A percentile compares a stretch with the other conserved stretches of the same genome.
Conservation (phyloP, 768 basidiomycete species). For the Pleurotus sapidus region DNA sequence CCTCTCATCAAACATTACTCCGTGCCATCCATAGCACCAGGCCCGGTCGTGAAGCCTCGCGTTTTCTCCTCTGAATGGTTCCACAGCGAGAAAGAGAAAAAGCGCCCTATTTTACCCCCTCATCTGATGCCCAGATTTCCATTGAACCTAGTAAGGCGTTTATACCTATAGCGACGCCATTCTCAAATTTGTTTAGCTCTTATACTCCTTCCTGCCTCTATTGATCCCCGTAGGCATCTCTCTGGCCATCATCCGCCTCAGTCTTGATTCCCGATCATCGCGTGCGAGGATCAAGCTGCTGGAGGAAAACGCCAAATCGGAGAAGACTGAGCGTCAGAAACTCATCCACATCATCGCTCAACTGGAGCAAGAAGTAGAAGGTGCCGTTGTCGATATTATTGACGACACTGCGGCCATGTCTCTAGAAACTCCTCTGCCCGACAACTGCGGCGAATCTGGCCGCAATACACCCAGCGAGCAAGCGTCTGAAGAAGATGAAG, state of each 20-base stretch:
- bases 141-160: constrained; percentile 59
- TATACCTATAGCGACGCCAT: neutral
- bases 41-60: constrained; percentile 31
- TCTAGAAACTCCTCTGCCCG: constrained; percentile 9
- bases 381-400: constrained; percentile 55
- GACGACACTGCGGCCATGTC: constrained; percentile 35
- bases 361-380: constrained; percentile 60
- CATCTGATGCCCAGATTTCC: constrained; percentile 58
- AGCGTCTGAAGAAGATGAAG: neutral
- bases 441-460: neutral
- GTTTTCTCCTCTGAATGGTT: constrained; percentile 44
- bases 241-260: constrained; percentile 50
- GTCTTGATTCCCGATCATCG: constrained; percentile 57
- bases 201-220: constrained; percentile 58
- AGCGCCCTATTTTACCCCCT: constrained; percentile 51
- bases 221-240: constrained; percentile 58
- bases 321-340: constrained; percentile 43
- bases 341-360: constrained; percentile 53
- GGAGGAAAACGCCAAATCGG: constrained; percentile 35
- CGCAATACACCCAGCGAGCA: constrained; percentile 4
- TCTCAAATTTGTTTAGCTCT: constrained; percentile 29
- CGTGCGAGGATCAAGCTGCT: constrained; percentile 60
- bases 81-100: constrained; percentile 27
- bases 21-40: constrained; percentile 40
- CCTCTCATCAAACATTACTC: constrained; percentile 53